phyloP scores from a whole-genome alignment of 2,329 filamentous ascomycete species.

The Onygenales sp. region DNA sequence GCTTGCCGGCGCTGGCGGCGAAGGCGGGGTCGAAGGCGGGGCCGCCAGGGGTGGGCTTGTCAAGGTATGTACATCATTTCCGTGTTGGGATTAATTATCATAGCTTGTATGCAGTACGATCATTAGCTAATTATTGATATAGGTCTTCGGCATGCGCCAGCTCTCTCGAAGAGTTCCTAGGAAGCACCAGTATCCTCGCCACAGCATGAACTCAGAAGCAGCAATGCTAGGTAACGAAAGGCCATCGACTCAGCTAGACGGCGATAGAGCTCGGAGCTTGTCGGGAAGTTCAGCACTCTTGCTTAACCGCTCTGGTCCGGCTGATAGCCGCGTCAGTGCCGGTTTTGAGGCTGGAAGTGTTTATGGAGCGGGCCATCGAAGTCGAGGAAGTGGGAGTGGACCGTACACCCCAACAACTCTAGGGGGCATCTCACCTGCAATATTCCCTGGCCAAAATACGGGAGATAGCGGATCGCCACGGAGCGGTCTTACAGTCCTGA shows the following conservation, averaged over 20 bases:
- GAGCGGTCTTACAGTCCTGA: conserved; percentile 34
- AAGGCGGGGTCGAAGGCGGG: conserved; percentile 47
- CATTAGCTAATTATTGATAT: conserved; percentile 4
- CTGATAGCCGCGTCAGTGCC: conserved; percentile 39
- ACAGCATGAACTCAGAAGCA: conserved; percentile 73
- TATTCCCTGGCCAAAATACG: conserved; percentile 44
- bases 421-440: conserved; percentile 55
- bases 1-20: conserved; percentile 70
- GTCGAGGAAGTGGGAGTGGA: conserved; percentile 51
- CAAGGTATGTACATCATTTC: conserved; percentile 45
- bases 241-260: conserved; percentile 48
- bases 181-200: conserved; percentile 54
- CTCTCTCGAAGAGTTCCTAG: conserved; percentile 63
- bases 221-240: conserved; percentile 65
- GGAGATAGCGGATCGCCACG: conserved; percentile 34
- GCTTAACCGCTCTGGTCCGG: conserved; percentile 40
- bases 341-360: conserved; percentile 45
- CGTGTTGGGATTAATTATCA: background rate
- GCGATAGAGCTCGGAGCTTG: conserved; percentile 47
- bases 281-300: conserved; percentile 55
- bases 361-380: conserved; percentile 37
- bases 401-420: conserved; percentile 63
- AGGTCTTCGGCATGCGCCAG: conserved; percentile 82
- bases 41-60: conserved; percentile 71
- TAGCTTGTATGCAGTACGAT: background rate